Percentiles rank a stretch among this genome's conserved stretches.
Evolutionary conservation across 176 grass and related monocot species (phyloP).

Genomic region (Zizania latifolia): DNA sequence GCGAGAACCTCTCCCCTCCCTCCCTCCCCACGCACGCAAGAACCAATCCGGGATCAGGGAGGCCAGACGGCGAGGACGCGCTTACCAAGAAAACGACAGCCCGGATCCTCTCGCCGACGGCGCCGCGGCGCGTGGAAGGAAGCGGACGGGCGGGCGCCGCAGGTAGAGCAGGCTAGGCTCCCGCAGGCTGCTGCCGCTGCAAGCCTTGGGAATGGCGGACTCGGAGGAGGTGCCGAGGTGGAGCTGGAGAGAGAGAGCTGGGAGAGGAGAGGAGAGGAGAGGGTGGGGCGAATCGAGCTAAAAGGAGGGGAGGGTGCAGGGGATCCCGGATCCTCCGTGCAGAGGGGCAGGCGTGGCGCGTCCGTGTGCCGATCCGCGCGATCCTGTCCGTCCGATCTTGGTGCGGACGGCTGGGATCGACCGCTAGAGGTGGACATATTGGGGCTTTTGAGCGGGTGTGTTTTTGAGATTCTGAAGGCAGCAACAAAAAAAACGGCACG

Average conservation of each 20-base stretch:
- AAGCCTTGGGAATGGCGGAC: conserved; percentile 30
- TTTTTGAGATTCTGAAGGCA: not conserved
- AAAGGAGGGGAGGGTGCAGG: not conserved
- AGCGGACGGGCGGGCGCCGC: too few species aligned
- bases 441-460: not conserved
- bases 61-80: not conserved
- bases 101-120: too few species aligned
- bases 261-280: not conserved
- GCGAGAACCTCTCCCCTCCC: not conserved
- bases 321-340: conserved; percentile 25
- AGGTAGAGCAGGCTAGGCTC: too few species aligned
- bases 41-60: not conserved
- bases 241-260: not conserved
- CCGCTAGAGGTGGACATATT: not conserved
- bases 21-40: not conserved
- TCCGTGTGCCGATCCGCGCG: not conserved
- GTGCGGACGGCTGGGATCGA: not conserved
- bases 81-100: not conserved
- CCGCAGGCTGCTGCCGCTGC: not conserved
- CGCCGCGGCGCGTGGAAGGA: too few species aligned
- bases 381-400: not conserved
- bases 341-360: not conserved
- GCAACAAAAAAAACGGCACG: not conserved
- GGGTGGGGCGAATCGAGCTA: conserved; percentile 29
- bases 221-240: not conserved